Conservation (phyloP, 208 protist species). For the Blechomonas ayalai region DNA sequence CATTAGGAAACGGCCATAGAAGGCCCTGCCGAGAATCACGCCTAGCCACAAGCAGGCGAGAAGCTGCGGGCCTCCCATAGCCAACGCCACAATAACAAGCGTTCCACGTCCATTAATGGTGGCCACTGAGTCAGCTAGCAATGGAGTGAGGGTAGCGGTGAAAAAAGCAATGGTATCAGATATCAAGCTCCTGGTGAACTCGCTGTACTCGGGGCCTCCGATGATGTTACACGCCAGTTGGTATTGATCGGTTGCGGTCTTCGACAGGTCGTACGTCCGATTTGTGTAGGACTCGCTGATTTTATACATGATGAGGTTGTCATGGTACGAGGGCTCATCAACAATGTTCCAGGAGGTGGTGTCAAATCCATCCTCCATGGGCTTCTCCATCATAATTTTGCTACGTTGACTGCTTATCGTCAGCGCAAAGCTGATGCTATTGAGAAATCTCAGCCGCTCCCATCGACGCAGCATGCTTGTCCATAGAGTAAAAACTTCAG, state of each 20-base stretch:
- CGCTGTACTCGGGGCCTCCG: background rate
- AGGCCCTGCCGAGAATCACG: background rate
- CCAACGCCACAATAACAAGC: background rate
- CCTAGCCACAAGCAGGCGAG: background rate
- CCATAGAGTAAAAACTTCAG: conserved; percentile 3
- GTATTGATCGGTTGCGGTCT: background rate
- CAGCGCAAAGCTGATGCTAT: conserved; percentile 6
- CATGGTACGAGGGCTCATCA: background rate
- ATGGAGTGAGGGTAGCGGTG: no score
- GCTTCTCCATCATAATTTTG: background rate
- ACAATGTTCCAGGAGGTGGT: conserved; percentile 5
- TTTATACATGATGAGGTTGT: conserved; percentile 1
- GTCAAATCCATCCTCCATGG: conserved; percentile 3
- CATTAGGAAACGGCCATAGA: no score
- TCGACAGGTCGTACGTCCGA: background rate
- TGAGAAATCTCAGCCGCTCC: background rate
- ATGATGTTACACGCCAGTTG: background rate
- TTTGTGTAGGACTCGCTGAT: conserved; percentile 3
- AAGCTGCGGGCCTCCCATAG: background rate
- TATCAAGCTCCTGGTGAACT: background rate
- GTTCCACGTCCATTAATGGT: background rate
- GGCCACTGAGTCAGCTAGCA: background rate
- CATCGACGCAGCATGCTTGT: background rate
- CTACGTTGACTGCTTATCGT: background rate
- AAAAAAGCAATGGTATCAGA: background rate